A percentile compares a stretch with the other conserved stretches of the same genome.
Evolutionary conservation across 2,329 filamentous ascomycete species (phyloP).

Genomic region (Neofusicoccum parvum): DNA sequence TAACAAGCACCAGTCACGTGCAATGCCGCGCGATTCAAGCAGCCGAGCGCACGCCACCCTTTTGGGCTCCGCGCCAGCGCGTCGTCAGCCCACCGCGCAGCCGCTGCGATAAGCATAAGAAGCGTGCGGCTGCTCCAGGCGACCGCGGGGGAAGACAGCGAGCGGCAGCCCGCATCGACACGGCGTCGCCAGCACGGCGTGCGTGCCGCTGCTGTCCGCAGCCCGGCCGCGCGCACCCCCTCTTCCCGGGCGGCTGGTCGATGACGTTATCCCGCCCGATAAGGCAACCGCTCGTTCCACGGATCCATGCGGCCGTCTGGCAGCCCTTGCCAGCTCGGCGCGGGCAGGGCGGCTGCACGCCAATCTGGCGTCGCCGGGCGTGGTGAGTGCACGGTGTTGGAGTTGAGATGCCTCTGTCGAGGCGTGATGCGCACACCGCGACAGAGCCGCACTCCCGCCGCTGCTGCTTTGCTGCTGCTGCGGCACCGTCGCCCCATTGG

Average conservation of each 20-base stretch:
- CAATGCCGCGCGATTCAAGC: background rate
- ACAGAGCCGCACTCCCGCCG: background rate
- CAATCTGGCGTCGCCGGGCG: background rate
- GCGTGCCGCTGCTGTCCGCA: constrained; percentile 3
- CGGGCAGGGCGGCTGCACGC: no score
- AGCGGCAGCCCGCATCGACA: background rate
- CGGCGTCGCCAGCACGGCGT: background rate
- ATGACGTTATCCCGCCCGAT: constrained; percentile 14
- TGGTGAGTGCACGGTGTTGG: background rate
- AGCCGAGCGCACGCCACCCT: constrained; percentile 15
- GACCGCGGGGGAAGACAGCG: background rate
- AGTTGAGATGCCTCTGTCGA: background rate
- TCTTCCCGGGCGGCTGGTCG: constrained; percentile 6
- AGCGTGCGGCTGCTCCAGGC: background rate
- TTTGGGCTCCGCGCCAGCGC: background rate
- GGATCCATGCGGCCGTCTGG: background rate
- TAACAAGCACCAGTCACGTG: constrained; percentile 19
- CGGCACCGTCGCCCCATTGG: background rate
- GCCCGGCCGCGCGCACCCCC: background rate
- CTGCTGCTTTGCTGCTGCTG: background rate
- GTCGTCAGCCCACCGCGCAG: constrained; percentile 12
- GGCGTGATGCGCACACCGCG: background rate
- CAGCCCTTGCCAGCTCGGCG: background rate
- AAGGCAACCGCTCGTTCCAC: constrained; percentile 12
- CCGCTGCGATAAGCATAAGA: constrained; percentile 5